Evolutionary conservation across 768 basidiomycete genomes (phyloP), one percentile per base, ranked within the genome.

Genomic region (Hypholoma fasciculare): DNA sequence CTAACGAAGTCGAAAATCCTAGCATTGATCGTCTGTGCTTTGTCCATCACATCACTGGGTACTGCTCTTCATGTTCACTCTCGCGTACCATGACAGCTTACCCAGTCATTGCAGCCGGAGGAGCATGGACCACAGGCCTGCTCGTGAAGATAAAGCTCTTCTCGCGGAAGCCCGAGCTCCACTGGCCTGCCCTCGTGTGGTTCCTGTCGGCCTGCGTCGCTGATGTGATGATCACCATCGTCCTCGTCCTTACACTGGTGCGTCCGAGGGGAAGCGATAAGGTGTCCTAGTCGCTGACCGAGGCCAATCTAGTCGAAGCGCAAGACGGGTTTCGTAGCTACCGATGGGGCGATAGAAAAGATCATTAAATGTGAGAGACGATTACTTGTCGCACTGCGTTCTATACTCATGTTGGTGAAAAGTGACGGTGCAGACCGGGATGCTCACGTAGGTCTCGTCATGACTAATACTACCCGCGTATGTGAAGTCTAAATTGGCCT

Each of bases 391-490:
- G 39, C 36, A 23, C 12, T 34, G 26, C n/a, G n/a, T n/a, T n/a
- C n/a, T n/a, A n/a, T n/a, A n/a, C n/a, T n/a, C n/a, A 20, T 55
- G 14, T 34, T 3, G 19, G 14, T 19, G 7, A 7, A 44, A 43
- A 76, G 74, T 76, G 66, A 78, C 77, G 4, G 75, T 79, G 3
- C 77, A 79, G 59, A 79, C 78, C 11, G 77, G 77, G 37, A 70
- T 78, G 64, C 58, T 78, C 58, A 78, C 76, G 75, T 76, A 76
- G 70, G 75, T 74, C 60, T 9, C n/a, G 26, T 38, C 20, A 34
- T 34, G 9, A 9, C 30, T 34, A 1, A 9, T 39, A 42, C 6
- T 39, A 7, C 27, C 4, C 3, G 17, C 20, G 14, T 47, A 16
- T 20, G 26, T 47, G 17, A 30, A n/a, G 19, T 40, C 36, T 48